Percentiles rank a stretch among this genome's conserved stretches.
Evolutionary conservation across 495 filamentous ascomycete genomes (phyloP).

Genomic region (Lophium mytilinum): DNA sequence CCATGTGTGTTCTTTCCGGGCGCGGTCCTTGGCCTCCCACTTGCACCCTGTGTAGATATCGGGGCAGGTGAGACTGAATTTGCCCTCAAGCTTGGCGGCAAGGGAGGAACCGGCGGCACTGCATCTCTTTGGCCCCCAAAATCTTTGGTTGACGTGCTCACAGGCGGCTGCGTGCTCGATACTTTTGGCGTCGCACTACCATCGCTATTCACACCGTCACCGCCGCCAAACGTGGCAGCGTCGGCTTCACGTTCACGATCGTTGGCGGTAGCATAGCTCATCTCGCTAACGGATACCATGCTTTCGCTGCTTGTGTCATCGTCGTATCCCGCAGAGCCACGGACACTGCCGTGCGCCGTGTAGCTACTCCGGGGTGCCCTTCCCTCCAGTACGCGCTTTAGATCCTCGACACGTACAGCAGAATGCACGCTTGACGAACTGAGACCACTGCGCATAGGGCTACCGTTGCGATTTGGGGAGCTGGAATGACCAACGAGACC

Average conservation of each 20-base stretch:
- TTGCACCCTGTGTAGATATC: background rate
- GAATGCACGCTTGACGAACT: conserved; percentile 54
- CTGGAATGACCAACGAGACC: conserved; percentile 20
- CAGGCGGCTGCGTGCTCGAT: background rate
- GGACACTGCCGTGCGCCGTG: background rate
- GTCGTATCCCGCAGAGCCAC: background rate
- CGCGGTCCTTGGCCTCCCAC: conserved; percentile 11
- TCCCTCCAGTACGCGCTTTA: conserved; percentile 64
- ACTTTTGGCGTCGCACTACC: background rate
- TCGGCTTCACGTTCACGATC: background rate
- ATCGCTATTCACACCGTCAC: background rate
- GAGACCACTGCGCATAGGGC: conserved; percentile 44
- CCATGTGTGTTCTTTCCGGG: background rate
- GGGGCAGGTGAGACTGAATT: conserved; percentile 1
- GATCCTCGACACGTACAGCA: conserved; percentile 77
- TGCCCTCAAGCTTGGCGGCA: conserved; percentile 16
- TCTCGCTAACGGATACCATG: conserved; percentile 12
- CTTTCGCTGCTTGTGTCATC: conserved; percentile 31
- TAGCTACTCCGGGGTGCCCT: conserved; percentile 16
- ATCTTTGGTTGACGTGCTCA: conserved; percentile 2
- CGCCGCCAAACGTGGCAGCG: background rate
- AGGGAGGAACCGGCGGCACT: conserved; percentile 23
- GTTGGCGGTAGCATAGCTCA: background rate
- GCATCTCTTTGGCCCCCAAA: background rate
- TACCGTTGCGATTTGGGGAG: conserved; percentile 29